Base-by-base conservation (phyloP, 2,329 filamentous ascomycete species). In the Venturia effusa region DNA sequence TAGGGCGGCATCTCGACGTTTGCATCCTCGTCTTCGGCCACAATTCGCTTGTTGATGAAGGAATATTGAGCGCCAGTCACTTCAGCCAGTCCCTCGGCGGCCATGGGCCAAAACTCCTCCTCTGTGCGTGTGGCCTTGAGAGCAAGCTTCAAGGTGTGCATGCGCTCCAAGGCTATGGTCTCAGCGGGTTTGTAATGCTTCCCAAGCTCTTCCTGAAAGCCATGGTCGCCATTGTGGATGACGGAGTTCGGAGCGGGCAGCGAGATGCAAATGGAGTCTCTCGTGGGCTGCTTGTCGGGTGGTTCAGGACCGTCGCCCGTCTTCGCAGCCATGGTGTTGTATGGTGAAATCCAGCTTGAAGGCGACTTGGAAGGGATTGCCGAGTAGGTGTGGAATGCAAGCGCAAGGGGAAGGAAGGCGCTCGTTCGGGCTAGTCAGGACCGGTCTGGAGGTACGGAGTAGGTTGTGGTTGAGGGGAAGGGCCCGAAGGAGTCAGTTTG, bases 41-140 rank as follows among this genome's bases (percentile, higher is more conserved):
- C 74, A 54, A 86, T 83, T 55, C 84, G 76, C 71, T 88, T 88
- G 57, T 85, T 84, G 48, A 89, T 84, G 69, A 89, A 89, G 30
- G 81, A 83, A 75, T 86, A 88, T 71, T 90, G 87, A 10, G 86
- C 81, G 65, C 83, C 82, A 65, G 83, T 79, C 41, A 89, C 83
- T 59, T 78, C 77, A 57, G 86, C 83, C 69, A 89, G 78, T 54
- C 84, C 84, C 70, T 87, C 82, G 74, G 88, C 84, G 64, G 88
- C 75, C 27, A 81, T 75, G 55, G 76, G 76, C 86, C 86, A 90
- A 74, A 89, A 89, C 54, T 65, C 64, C 61, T 81, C 78, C 65
- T 85, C 81, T 1, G 78, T 80, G 61, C 82, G 78, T 61, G 82
- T 76, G 24, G 74, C 75, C 61, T 79, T 78, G 22, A 89, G 74